Evolutionary conservation across 805 yeast genomes (phyloP), one percentile per base, ranked within the genome.

Genomic region (Teunomyces cretensis): DNA sequence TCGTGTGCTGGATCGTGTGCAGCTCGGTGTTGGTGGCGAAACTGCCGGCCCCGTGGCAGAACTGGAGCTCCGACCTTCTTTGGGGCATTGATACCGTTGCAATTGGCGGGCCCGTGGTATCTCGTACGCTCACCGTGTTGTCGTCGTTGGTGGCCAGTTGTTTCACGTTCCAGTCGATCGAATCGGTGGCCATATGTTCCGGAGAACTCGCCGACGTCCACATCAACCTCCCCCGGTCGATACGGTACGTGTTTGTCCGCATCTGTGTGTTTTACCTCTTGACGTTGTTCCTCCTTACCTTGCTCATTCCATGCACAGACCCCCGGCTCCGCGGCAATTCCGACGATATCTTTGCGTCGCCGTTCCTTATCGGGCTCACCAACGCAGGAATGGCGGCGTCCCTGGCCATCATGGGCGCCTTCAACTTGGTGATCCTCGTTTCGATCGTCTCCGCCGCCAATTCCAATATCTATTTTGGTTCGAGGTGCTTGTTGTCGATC

Each of bases 381-480:
- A 54, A 52, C 27, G 43, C 48, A 5, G 61, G 59, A 8, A 33
- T 51, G 16, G 30, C 38, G 14, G 22, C 48, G 15, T 15, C 48
- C 11, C 46, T 54, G 12, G 12, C 16, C 11, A 45, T 58, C 9
- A 41, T 55, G 35, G 48, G 45, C 37, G 31, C 45, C 1, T 60
- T 58, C 47, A 58, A 58, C 44, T 41, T 53, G 9, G 53, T 60
- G 16, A 51, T 60, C 11, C 42, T 58, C n/a, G 38, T 51, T 9
- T 55, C 61, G 12, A 52, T 60, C 22, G 24, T 60, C 15, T 56
- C 61, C 12, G 65, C 65, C 2, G 65, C 65, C 15, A 60, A 60
- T 45, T 58, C 64, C n/a, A 61, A 60, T 33, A 51, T 60, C 2
- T 60, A 59, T 44, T 58, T 59, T 43, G 65, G 66, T 1, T 55